Evolutionary conservation across 768 basidiomycete genomes (phyloP).

Genomic region (Auriscalpium microsporum): DNA sequence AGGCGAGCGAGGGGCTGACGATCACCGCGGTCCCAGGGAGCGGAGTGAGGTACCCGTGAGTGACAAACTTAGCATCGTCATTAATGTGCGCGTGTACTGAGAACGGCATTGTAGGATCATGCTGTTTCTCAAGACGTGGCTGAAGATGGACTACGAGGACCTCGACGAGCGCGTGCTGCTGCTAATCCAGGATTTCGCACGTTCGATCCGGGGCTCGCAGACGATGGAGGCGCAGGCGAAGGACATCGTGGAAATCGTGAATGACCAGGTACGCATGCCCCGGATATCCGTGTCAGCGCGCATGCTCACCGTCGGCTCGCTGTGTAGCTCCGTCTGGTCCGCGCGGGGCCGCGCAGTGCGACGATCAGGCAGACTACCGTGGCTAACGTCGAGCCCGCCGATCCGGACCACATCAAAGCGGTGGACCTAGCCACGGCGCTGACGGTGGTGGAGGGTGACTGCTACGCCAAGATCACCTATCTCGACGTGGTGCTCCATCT

Average conservation of each 20-base stretch:
- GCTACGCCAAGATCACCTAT: slow-evolving; percentile 29
- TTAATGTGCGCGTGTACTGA: background rate
- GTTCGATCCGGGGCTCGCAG: slow-evolving; percentile 1
- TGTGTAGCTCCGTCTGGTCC: too few relatives aligned
- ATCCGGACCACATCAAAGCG: slow-evolving; percentile 28
- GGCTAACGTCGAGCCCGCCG: background rate
- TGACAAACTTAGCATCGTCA: background rate
- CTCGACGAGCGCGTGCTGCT: slow-evolving; percentile 21
- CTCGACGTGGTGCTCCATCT: slow-evolving; percentile 37
- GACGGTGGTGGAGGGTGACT: slow-evolving; percentile 36
- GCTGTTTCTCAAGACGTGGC: slow-evolving; percentile 6
- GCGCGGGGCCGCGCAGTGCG: too few relatives aligned
- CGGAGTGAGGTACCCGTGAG: slow-evolving; percentile 7
- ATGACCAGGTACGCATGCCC: slow-evolving; percentile 5
- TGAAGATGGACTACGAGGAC: background rate
- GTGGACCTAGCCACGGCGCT: slow-evolving; percentile 35
- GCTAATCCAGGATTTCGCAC: slow-evolving; percentile 7
- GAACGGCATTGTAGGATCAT: background rate
- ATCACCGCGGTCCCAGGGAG: background rate
- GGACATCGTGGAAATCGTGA: slow-evolving; percentile 2
- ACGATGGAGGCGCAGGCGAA: background rate
- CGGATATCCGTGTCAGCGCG: too few relatives aligned
- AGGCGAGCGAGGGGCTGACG: slow-evolving; percentile 14
- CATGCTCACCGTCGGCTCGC: too few relatives aligned
- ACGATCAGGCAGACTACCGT: background rate